These are phyloP conservation scores for Naumovozyma dairenensis DNA, from an alignment of 805 yeast species.

Conservation along the genomic window DNA sequence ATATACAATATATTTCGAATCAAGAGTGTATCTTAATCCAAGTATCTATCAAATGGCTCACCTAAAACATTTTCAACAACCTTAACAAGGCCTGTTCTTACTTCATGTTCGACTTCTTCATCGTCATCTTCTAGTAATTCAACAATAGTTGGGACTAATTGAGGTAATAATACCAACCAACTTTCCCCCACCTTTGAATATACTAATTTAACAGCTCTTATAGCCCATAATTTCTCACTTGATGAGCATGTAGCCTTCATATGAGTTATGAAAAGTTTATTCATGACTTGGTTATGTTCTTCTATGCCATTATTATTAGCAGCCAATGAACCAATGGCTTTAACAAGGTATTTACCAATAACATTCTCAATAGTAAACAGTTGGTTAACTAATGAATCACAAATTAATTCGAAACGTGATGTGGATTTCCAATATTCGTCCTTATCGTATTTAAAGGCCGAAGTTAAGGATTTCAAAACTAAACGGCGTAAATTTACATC, in stretches of 20 bases:
- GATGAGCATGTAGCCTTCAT: constrained; percentile 53
- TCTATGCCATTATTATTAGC: constrained; percentile 57
- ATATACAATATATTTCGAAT: too few species aligned
- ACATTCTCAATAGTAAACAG: constrained; percentile 56
- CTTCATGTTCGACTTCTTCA: constrained; percentile 85
- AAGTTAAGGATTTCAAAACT: constrained; percentile 58
- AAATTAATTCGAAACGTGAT: constrained; percentile 68
- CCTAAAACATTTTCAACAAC: constrained; percentile 89
- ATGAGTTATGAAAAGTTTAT: constrained; percentile 51
- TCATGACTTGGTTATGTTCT: constrained; percentile 66
- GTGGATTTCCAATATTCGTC: constrained; percentile 93
- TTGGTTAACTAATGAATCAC: constrained; percentile 55
- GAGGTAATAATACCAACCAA: constrained; percentile 87
- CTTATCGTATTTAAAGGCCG: constrained; percentile 80
- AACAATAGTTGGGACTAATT: constrained; percentile 89
- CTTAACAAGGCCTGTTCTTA: constrained; percentile 79
- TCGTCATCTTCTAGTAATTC: constrained; percentile 94
- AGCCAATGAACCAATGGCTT: constrained; percentile 68
- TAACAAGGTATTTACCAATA: constrained; percentile 73
- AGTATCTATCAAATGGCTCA: constrained; percentile 82
- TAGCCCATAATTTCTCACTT: constrained; percentile 68
- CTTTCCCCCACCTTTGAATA: constrained; percentile 90
- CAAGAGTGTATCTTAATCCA: too few species aligned
- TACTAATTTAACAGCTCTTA: constrained; percentile 65
- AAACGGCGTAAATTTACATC: constrained; percentile 59